Base-by-base conservation (phyloP, 306 rosid species). In the Astragalus membranaceus region DNA sequence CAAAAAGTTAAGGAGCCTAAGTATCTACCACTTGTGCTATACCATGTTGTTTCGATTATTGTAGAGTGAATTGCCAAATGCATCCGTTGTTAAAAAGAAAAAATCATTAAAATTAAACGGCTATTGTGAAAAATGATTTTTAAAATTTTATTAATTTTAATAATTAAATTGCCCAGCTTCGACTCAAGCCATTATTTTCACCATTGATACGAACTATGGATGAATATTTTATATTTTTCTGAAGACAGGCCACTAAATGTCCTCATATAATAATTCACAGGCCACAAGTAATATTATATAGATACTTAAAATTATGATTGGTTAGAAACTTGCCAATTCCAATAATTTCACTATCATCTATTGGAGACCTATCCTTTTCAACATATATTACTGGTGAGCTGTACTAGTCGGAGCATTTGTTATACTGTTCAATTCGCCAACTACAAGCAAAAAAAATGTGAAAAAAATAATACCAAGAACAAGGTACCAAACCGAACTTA, bases 401-500 rank as follows among this genome's bases (percentile, higher is more conserved):
- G 66, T 78, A 69, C 74, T 26, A 68, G 26, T 68, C 74, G 4
- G 17, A 6, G 36, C 66, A 41, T 68, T 63, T 20, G 36, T 62
- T 69, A 52, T 14, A 59, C 32, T 64, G 51, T 17, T 65, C 64
- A 75, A 59, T 58, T 65, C 54, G 12, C 14, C 14, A 62, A 52
- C 63, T 63, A 51, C 17, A 66, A 70, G 9, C 14, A 26, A 32
- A 17, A 37, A 35, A 72, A 64, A 35, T 15, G 17, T 15, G 17
- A 26, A 49, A 35, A 26, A 26, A 26, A 26, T 1, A 26, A 56
- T 16, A 32, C 32, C 39, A 69, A 80, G 41, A 63, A 63, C 30
- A 59, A 52, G 36, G 58, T 63, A 69, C 69, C 77, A 80, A 80
- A 66, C 70, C 57, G 8, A 58, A 59, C 43, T 36, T 44, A 62